A percentile compares a stretch with the other conserved stretches of the same genome.
phyloP scores from a whole-genome alignment of 306 rosid genomes.

The Luffa aegyptiaca region DNA sequence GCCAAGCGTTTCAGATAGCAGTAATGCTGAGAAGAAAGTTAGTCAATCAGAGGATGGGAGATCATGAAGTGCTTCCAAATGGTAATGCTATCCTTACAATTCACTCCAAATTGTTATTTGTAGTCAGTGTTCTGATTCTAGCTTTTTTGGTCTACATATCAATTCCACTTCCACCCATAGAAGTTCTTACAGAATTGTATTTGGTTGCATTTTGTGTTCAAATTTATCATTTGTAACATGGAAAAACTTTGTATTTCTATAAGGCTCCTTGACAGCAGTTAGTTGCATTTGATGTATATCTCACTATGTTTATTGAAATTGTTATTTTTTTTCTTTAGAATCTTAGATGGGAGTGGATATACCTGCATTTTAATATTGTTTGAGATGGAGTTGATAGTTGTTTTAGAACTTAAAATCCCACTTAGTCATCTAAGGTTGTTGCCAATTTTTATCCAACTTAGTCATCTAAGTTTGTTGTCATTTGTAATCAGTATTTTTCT shows the following conservation, averaged over 20 bases:
- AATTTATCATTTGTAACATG: not conserved
- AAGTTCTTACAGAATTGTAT: not conserved
- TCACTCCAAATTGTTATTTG: not conserved
- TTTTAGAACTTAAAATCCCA: not conserved
- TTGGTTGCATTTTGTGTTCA: not conserved
- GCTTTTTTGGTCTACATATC: not conserved
- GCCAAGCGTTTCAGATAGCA: not conserved
- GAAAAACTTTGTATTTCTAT: not conserved
- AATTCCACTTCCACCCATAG: not conserved
- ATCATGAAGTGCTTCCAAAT: constrained; percentile 1
- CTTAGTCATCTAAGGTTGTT: not conserved
- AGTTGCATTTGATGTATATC: constrained; percentile 3
- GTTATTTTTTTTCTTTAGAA: not conserved
- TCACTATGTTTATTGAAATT: not conserved
- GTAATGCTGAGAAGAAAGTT: not conserved
- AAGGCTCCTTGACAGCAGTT: not conserved
- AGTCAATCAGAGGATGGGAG: not conserved
- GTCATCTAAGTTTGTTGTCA: not conserved
- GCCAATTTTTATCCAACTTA: not conserved
- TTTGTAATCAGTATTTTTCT: no score
- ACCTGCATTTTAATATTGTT: not conserved
- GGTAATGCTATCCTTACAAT: not conserved
- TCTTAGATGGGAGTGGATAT: not conserved
- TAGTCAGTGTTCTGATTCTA: not conserved
- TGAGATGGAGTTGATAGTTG: not conserved